Evolutionary conservation across 345 rosid genomes (phyloP), one percentile per base, ranked within the genome.

Genomic region (Melaleuca quinquenervia): DNA sequence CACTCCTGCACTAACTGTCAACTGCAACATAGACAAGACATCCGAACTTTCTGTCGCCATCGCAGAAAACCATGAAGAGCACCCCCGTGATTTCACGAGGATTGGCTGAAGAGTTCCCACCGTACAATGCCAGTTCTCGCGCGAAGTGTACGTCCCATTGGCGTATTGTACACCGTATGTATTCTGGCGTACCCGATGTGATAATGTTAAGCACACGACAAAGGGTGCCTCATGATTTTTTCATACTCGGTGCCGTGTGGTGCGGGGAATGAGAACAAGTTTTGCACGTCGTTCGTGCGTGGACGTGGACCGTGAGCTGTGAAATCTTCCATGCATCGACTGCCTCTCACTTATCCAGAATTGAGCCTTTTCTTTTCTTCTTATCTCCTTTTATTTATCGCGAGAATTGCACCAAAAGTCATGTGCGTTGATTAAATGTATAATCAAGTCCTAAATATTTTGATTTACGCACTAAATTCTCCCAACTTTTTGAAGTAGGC

Each of bases 401-500:
- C 27, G 13, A 22, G 13, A 55, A 55, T 22, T 9, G 27, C n/a
- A 55, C 13, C 6, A 10, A 1, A 55, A 55, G 62, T 16, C 3
- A 8, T n/a, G 15, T n/a, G 12, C 7, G 2, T n/a, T 6, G 70
- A 56, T 26, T 29, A 11, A 3, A 56, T 56, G 26, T 56, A 29
- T 5, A 56, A 56, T 56, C 15, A 56, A 56, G 5, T 26, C 15
- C 27, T 56, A 56, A 56, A 2, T 5, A 26, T 12, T 58, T n/a
- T 58, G 70, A 58, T 58, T 15, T 26, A 58, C 26, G 70, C 6
- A 58, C 14, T 58, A 58, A 58, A 58, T 26, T n/a, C 1, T 58
- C 0, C 0, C 4, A 58, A 29, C 32, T 6, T 58, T 58, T 58
- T 0, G 13, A 58, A n/a, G n/a, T 58, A n/a, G 70, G 29, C 6